These are phyloP conservation scores for Aspergillus ochraceoroseus DNA, from an alignment of 2,329 filamentous ascomycete species.

Conservation along the genomic window DNA sequence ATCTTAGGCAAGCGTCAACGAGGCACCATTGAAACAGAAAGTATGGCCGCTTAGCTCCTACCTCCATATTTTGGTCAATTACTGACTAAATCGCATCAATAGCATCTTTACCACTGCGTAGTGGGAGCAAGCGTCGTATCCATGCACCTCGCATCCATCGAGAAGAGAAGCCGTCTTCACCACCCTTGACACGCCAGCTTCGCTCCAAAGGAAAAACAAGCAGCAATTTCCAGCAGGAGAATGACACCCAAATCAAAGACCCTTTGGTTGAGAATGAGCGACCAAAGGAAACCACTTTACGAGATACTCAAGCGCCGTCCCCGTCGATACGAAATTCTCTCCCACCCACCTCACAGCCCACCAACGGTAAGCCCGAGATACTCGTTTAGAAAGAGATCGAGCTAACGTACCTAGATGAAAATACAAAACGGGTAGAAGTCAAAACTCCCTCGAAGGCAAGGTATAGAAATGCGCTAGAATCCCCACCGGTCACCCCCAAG, in stretches of 20 bases:
- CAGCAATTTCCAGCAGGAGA: conserved; percentile 27
- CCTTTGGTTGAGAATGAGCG: conserved; percentile 36
- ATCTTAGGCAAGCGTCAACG: conserved; percentile 46
- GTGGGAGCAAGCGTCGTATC: conserved; percentile 47
- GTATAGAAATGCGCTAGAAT: conserved; percentile 68
- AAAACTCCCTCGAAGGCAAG: conserved; percentile 53
- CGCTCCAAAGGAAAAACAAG: conserved; percentile 36
- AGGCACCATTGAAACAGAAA: conserved; percentile 35
- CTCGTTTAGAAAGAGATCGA: not conserved
- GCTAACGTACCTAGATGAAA: conserved; percentile 41
- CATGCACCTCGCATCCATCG: conserved; percentile 42
- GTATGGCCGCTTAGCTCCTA: conserved; percentile 30
- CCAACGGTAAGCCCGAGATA: conserved; percentile 30
- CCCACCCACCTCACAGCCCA: conserved; percentile 39
- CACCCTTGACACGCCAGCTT: conserved; percentile 30
- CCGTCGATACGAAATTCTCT: conserved; percentile 47
- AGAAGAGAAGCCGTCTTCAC: conserved; percentile 27
- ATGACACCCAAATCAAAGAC: conserved; percentile 23
- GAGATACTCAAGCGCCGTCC: conserved; percentile 43
- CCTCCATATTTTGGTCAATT: conserved; percentile 9
- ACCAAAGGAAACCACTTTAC: conserved; percentile 46
- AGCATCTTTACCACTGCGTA: conserved; percentile 33
- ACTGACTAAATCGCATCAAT: conserved; percentile 1
- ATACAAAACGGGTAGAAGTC: conserved; percentile 38
- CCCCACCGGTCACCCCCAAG: conserved; percentile 70